Percentiles rank a stretch among this genome's conserved stretches.
Conservation (phyloP, 371 early-diverging fungal genomes). For the Circinella umbellata region DNA sequence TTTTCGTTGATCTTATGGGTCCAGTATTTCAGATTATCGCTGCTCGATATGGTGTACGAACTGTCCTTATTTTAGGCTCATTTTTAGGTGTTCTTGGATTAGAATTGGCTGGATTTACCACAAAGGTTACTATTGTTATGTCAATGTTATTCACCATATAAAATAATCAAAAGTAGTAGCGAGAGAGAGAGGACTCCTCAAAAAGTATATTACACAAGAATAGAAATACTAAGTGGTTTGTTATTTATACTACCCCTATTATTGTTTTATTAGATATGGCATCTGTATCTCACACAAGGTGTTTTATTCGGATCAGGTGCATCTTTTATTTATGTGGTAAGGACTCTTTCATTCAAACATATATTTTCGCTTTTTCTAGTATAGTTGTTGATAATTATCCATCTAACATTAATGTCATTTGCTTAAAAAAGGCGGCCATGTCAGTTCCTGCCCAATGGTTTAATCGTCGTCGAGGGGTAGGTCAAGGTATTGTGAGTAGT, state of each 20-base stretch:
- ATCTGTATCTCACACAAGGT: slow-evolving; percentile 73
- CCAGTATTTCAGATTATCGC: slow-evolving; percentile 36
- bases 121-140: slow-evolving; percentile 18
- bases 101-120: slow-evolving; percentile 42
- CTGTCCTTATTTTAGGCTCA: slow-evolving; percentile 31
- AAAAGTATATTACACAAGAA: too few species aligned
- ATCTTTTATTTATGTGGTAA: slow-evolving; percentile 44
- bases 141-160: too few species aligned
- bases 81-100: slow-evolving; percentile 32
- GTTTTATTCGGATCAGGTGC: slow-evolving; percentile 70
- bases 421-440: slow-evolving; percentile 24
- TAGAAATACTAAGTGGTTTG: too few species aligned
- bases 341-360: slow-evolving; percentile 1
- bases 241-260: not conserved
- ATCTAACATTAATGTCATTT: too few species aligned
- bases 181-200: too few species aligned
- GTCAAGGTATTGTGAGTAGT: slow-evolving; percentile 75
- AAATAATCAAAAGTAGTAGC: too few species aligned
- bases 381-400: not conserved
- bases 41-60: slow-evolving; percentile 28
- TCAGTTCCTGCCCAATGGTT: slow-evolving; percentile 81
- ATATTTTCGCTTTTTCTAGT: slow-evolving; percentile 3
- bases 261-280: slow-evolving; percentile 51
- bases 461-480: slow-evolving; percentile 67
- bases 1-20: slow-evolving; percentile 35